A percentile compares a stretch with the other conserved stretches of the same genome.
Conservation (phyloP, 2,329 filamentous ascomycete species). For the Gnomoniopsis sp. region DNA sequence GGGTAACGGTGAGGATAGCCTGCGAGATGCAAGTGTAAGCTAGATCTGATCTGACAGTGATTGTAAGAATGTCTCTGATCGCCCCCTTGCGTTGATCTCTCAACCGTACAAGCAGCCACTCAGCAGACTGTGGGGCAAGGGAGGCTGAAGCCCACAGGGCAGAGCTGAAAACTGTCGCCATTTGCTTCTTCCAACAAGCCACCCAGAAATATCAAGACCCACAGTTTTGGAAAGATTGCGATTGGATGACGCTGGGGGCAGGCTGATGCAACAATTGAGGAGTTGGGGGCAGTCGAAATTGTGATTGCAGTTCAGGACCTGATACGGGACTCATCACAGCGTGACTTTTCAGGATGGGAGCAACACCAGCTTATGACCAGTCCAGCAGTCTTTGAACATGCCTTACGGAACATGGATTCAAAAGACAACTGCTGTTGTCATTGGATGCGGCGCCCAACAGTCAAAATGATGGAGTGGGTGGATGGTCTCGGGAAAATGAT, state of each 20-base stretch:
- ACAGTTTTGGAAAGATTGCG: not conserved
- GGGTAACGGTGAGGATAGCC: not conserved
- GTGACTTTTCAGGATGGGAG: constrained; percentile 6
- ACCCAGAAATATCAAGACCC: constrained; percentile 2
- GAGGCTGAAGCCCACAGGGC: constrained; percentile 8
- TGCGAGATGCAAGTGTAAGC: constrained; percentile 20
- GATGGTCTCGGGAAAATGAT: constrained; percentile 17
- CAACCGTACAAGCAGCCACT: constrained; percentile 3
- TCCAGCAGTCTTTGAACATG: constrained; percentile 13
- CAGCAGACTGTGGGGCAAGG: constrained; percentile 3
- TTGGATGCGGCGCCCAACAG: constrained; percentile 10
- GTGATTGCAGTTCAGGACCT: not conserved
- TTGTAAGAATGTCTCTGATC: constrained; percentile 14
- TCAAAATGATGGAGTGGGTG: constrained; percentile 3
- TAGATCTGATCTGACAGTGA: constrained; percentile 11
- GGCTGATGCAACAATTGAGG: not conserved
- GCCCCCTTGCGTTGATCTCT: constrained; percentile 10
- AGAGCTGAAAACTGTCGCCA: constrained; percentile 13
- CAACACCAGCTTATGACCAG: constrained; percentile 14
- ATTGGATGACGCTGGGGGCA: not conserved
- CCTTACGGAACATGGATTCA: constrained; percentile 6
- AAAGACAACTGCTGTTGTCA: constrained; percentile 6
- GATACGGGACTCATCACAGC: constrained; percentile 1
- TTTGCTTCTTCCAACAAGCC: constrained; percentile 10
- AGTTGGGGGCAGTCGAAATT: not conserved